Conservation (phyloP, 106 monocot species). For the Phalaenopsis equestris region DNA sequence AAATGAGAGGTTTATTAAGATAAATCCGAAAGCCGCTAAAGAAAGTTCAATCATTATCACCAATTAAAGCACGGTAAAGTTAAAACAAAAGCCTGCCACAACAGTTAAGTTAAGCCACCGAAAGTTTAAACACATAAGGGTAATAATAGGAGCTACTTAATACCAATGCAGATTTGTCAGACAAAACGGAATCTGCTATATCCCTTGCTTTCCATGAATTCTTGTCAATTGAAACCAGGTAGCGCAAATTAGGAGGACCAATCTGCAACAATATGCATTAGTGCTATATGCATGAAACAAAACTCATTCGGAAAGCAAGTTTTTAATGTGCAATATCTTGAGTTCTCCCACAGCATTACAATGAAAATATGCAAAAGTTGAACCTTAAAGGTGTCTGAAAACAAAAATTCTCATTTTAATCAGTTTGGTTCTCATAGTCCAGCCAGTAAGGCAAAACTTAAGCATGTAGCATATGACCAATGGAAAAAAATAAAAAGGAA, state of each 20-base stretch:
- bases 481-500: neutral
- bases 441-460: neutral
- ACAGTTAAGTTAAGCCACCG: neutral
- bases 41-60: neutral
- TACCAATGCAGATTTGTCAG: slow-evolving; percentile 92
- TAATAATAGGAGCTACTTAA: neutral
- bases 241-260: slow-evolving; percentile 81
- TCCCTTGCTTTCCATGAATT: slow-evolving; percentile 73
- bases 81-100: neutral
- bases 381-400: neutral
- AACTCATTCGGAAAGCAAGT: neutral
- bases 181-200: slow-evolving; percentile 84
- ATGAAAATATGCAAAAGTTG: neutral
- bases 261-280: slow-evolving; percentile 50
- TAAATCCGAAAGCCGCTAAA: neutral
- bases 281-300: neutral
- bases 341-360: neutral
- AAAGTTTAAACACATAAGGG: neutral
- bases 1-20: no score
- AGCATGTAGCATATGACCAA: neutral
- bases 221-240: slow-evolving; percentile 67
- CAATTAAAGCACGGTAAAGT: neutral
- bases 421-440: neutral
- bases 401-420: neutral
- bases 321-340: neutral